Base-by-base conservation (phyloP, 106 monocot species). In the Vanilla planifolia region DNA sequence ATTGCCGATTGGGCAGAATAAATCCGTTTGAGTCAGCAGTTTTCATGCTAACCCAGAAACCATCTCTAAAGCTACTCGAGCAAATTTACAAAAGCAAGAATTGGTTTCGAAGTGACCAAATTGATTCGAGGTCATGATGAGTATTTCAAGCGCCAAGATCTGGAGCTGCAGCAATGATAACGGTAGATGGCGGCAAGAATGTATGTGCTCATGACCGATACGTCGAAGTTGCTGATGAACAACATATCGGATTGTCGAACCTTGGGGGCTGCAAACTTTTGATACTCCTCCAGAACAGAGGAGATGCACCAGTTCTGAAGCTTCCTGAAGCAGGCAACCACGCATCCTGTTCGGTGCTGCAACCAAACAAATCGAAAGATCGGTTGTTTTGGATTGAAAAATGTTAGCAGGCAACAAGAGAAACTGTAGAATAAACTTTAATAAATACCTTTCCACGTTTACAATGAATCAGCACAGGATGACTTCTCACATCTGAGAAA, bases 381-480 rank as follows among this genome's bases (percentile, higher is more conserved):
- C n/a, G n/a, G n/a, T n/a, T n/a, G n/a, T n/a, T n/a, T n/a, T n/a
- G n/a, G n/a, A n/a, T n/a, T n/a, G n/a, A n/a, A n/a, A n/a, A n/a
- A n/a, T n/a, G n/a, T n/a, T n/a, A n/a, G n/a, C n/a, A n/a, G n/a
- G n/a, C n/a, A n/a, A n/a, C n/a, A n/a, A n/a, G n/a, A n/a, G n/a
- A n/a, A n/a, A n/a, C n/a, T n/a, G n/a, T n/a, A n/a, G n/a, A n/a
- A n/a, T n/a, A n/a, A n/a, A n/a, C n/a, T n/a, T n/a, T n/a, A n/a
- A n/a, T n/a, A n/a, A n/a, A n/a, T 70, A 85, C 85, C 85, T 85
- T 85, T 25, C 85, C 85, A 53, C 71, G 68, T 63, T 77, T 73
- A 64, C 85, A 85, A 58, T 85, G 85, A 26, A 85, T 80, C 35
- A 85, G 48, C 52, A 85, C 53, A 11, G 80, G 80, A 72, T 80